Evolutionary conservation across 208 protist species (phyloP), one percentile per base, ranked within the genome.

Genomic region (Angomonas deanei): DNA sequence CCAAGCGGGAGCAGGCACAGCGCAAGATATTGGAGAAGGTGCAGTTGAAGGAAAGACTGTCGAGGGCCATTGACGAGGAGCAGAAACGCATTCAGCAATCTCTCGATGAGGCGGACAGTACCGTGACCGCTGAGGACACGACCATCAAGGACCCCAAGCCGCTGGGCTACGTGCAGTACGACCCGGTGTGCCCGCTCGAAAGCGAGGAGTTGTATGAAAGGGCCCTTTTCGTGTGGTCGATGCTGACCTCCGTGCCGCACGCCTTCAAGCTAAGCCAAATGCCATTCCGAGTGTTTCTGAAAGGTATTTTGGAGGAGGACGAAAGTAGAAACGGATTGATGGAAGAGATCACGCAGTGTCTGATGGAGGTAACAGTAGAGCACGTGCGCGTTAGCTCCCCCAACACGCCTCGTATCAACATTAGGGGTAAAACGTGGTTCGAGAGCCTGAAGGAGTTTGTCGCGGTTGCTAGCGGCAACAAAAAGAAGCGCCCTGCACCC

Each of bases 381-480:
- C 70, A 70, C 55, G 64, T 82, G 30, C 78, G 77, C 26, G n/a
- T 75, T 0, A 75, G 55, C 27, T 78, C 71, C 5, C 70, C 83
- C 8, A 78, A 63, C 57, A 66, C 68, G 17, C 77, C 77, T 13
- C 73, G 72, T 33, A 84, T 91, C 24, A 55, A 61, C 3, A 88
- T 75, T 3, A 74, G 79, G 11, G 84, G 86, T 31, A 86, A 81
- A 34, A 78, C 77, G 63, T 96, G 89, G 86, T 93, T 96, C 49
- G 77, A 88, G 32, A 69, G 62, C 8, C 73, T 93, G 48, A 76
- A 89, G 19, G 82, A 93, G 63, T 91, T 87, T 63, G 84, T 92
- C 13, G 77, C 65, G 1, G 74, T 88, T 17, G 78, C 78, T 2
- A 91, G 82, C 56, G 89, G 86, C 1, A 89, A 82, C 34, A 89